A percentile compares a stretch with the other conserved stretches of the same genome.
Evolutionary conservation across 306 rosid genomes (phyloP).

Genomic region (Sicyos edulis): DNA sequence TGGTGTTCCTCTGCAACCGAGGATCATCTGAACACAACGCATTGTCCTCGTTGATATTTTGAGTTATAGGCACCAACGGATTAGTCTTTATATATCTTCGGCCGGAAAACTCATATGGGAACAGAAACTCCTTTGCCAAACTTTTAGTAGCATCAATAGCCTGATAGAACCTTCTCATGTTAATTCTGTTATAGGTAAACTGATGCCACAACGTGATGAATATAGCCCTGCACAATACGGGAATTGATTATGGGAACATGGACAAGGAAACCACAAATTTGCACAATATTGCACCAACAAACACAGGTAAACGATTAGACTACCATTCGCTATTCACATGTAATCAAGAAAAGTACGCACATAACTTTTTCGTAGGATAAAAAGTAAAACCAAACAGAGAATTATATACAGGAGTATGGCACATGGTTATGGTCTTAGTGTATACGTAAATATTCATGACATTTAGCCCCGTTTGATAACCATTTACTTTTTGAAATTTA

Average conservation of each 20-base stretch:
- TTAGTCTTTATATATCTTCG: conserved; percentile 43
- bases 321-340: neutral
- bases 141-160: conserved; percentile 47
- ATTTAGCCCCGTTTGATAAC: too few species aligned
- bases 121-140: conserved; percentile 46
- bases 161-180: conserved; percentile 73
- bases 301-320: neutral
- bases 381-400: neutral
- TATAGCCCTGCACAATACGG: conserved; percentile 52
- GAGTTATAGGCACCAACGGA: conserved; percentile 48
- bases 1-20: conserved; percentile 75
- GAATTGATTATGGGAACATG: too few species aligned
- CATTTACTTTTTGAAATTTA: too few species aligned
- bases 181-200: conserved; percentile 63
- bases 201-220: conserved; percentile 69
- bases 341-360: neutral
- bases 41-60: conserved; percentile 51
- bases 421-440: neutral
- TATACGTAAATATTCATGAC: too few species aligned
- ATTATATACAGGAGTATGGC: neutral
- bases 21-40: conserved; percentile 50
- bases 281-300: neutral
- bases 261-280: neutral
- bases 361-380: neutral
- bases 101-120: conserved; percentile 41